phyloP scores from a whole-genome alignment of 1,139 yeast species.

The Arxiozyma telluris region DNA sequence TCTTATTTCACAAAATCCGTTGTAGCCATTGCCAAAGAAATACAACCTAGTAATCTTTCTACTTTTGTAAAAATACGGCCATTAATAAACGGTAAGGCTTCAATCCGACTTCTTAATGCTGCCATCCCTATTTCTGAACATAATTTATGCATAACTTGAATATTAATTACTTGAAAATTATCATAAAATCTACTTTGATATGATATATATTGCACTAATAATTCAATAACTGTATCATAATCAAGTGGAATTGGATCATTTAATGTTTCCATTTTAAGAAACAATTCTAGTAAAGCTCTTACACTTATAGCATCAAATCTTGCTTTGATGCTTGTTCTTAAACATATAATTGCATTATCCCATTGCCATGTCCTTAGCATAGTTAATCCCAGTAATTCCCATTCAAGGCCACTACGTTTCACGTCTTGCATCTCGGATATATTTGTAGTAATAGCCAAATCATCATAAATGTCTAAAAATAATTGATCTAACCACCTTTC shows the following conservation, averaged over 20 bases:
- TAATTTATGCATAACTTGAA: conserved; percentile 28
- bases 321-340: conserved; percentile 62
- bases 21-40: conserved; percentile 1
- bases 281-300: conserved; percentile 30
- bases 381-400: conserved; percentile 85
- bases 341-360: conserved; percentile 75
- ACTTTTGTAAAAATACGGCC: conserved; percentile 13
- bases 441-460: conserved; percentile 71
- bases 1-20: too few species aligned
- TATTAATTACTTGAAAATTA: conserved; percentile 28
- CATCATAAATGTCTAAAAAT: conserved; percentile 81
- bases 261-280: conserved; percentile 12
- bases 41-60: conserved; percentile 22
- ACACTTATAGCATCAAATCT: conserved; percentile 57
- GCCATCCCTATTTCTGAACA: conserved; percentile 28
- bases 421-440: conserved; percentile 63
- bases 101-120: conserved; percentile 29
- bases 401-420: conserved; percentile 76
- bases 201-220: conserved; percentile 30
- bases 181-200: conserved; percentile 35
- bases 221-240: conserved; percentile 28
- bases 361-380: conserved; percentile 71
- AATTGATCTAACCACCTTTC: conserved; percentile 92
- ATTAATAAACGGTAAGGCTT: conserved; percentile 21
- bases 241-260: conserved; percentile 20